Base-by-base conservation (phyloP, 371 early-diverging fungal species). In the Blakeslea trispora region DNA sequence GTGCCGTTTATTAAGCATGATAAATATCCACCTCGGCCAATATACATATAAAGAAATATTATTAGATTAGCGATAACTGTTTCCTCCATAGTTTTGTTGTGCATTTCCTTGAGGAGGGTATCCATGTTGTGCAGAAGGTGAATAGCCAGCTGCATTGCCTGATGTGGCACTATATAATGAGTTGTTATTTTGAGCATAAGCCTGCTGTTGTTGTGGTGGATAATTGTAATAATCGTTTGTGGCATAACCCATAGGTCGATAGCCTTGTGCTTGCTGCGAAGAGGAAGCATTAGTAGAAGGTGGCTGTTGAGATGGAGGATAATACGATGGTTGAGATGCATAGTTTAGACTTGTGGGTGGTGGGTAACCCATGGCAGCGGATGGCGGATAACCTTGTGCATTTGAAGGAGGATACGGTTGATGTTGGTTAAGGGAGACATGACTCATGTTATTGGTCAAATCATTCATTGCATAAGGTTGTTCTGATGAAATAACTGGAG, bases 51-150 rank as follows among this genome's bases (percentile, higher is more conserved):
- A 37, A 13, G 14, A 13, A 2, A 13, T 37, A 37, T 6, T 37
- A 37, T 37, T 14, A 37, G 37, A 37, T 42, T 48, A 48, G 32
- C 56, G 56, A 32, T 56, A 56, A n/a, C 32, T 23, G 28, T 18
- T 42, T 22, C 40, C 42, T 21, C 60, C 54, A 37, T 53, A 53
- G 21, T 43, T 48, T 44, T 45, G 48, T 17, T 60, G 59, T 17
- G 22, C 18, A 5, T 31, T 31, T 35, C 35, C 34, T 48, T 48
- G 50, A 43, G 60, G 60, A 49, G 48, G 60, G 44, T 60, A 60
- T 48, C 60, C 60, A 32, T 60, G 60, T 39, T 47, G 42, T 15
- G 60, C 54, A 31, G 53, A 53, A 9, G 60, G 60, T 17, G 60
- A 60, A 49, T 60, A 54, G 11, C 60, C 60, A 22, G 42, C 42